Percentiles rank a stretch among this genome's conserved stretches.
These are phyloP conservation scores for Lepraria neglecta DNA, from an alignment of 495 filamentous ascomycete species.

Conservation along the genomic window DNA sequence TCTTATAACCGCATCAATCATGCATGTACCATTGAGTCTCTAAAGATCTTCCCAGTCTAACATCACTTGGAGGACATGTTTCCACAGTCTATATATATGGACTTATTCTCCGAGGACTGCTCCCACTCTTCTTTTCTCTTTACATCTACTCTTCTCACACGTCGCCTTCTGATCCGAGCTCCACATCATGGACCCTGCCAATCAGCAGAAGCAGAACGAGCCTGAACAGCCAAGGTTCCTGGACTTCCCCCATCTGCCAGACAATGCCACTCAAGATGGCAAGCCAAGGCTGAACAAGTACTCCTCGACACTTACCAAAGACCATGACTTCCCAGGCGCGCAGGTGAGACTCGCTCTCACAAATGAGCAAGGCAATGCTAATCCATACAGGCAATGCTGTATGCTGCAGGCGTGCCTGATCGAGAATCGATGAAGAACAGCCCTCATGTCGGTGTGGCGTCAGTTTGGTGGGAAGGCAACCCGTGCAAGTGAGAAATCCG, in stretches of 20 bases:
- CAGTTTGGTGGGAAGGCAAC: slow-evolving; percentile 98
- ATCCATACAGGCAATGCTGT: slow-evolving; percentile 75
- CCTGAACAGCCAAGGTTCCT: slow-evolving; percentile 54
- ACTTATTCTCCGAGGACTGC: neutral
- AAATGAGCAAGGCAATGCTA: neutral
- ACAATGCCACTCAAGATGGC: slow-evolving; percentile 53
- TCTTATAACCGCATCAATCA: slow-evolving; percentile 22
- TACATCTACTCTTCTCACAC: neutral
- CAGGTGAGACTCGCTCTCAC: slow-evolving; percentile 50
- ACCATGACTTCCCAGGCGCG: slow-evolving; percentile 89
- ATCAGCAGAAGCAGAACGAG: slow-evolving; percentile 35
- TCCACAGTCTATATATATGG: neutral
- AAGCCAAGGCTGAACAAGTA: slow-evolving; percentile 61
- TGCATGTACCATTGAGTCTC: neutral
- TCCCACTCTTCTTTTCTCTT: neutral
- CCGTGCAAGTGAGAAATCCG: slow-evolving; percentile 61
- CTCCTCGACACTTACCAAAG: slow-evolving; percentile 65
- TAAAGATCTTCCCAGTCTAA: neutral
- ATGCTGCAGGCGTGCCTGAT: slow-evolving; percentile 83
- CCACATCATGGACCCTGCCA: slow-evolving; percentile 42
- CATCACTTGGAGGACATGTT: neutral
- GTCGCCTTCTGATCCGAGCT: neutral
- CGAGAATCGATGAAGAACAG: slow-evolving; percentile 79
- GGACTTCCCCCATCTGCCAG: slow-evolving; percentile 54
- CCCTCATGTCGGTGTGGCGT: slow-evolving; percentile 83